phyloP scores from a whole-genome alignment of 2,329 filamentous ascomycete species.

The Apiospora aurea region DNA sequence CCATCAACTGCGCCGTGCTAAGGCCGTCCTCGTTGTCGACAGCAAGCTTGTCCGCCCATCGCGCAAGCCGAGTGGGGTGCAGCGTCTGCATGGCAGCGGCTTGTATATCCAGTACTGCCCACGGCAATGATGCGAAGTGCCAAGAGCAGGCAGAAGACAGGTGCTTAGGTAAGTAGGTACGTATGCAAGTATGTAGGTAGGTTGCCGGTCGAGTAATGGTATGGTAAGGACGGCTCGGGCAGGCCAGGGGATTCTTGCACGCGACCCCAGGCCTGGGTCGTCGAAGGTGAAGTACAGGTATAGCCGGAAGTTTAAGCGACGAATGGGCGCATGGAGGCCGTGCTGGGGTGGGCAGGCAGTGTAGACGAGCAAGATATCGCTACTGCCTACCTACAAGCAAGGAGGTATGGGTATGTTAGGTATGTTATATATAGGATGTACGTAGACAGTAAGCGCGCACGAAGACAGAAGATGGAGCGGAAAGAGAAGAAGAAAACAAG shows the following conservation, averaged over 20 bases:
- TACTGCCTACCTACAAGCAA: not conserved
- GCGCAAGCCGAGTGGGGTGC: conserved; percentile 47
- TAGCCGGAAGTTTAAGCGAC: conserved; percentile 3
- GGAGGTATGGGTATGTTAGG: not conserved
- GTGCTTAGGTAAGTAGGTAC: no score
- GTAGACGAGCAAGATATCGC: not conserved
- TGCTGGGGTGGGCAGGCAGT: not conserved
- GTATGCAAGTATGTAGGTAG: not conserved
- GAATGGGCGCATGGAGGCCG: not conserved
- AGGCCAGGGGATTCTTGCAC: not conserved
- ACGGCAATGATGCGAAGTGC: not conserved
- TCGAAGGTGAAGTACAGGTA: not conserved
- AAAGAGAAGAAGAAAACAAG: not conserved
- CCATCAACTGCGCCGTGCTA: conserved; percentile 80
- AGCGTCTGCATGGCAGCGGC: conserved; percentile 32
- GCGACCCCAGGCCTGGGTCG: not conserved
- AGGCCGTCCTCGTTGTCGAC: conserved; percentile 80
- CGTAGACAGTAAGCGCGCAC: not conserved
- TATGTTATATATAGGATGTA: no score
- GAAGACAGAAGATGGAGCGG: not conserved
- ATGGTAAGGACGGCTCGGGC: not conserved
- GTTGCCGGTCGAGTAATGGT: not conserved
- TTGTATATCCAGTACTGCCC: not conserved
- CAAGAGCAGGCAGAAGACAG: not conserved
- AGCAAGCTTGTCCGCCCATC: conserved; percentile 66